Conservation (phyloP, 345 rosid genomes). For the Abelmoschus esculentus region DNA sequence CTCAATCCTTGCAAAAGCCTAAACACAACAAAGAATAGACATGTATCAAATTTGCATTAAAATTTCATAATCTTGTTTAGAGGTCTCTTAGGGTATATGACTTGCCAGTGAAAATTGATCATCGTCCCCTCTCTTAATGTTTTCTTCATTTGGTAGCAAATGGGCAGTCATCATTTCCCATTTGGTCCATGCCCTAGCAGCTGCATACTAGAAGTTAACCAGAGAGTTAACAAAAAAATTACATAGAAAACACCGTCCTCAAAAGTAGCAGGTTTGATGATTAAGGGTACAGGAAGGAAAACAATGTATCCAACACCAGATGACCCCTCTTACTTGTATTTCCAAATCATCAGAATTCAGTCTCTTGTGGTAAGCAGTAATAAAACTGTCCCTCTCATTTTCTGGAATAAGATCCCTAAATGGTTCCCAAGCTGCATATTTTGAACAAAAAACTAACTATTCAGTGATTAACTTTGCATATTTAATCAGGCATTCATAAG, state of each 20-base stretch:
- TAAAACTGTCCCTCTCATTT: constrained; percentile 57
- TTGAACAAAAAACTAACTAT: constrained; percentile 11
- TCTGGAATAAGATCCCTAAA: constrained; percentile 92
- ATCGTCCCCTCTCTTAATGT: constrained; percentile 79
- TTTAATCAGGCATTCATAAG: background rate
- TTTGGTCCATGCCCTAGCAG: constrained; percentile 93
- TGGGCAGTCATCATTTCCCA: constrained; percentile 99
- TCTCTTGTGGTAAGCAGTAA: constrained; percentile 72
- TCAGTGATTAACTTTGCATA: background rate
- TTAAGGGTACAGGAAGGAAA: background rate
- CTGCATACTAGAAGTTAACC: constrained; percentile 56
- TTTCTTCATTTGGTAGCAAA: constrained; percentile 72
- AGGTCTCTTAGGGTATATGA: background rate
- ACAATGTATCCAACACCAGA: background rate
- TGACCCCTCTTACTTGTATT: constrained; percentile 60
- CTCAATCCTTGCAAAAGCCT: constrained; percentile 99
- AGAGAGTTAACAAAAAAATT: constrained; percentile 13
- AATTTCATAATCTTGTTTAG: background rate
- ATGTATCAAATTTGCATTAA: background rate
- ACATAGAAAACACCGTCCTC: background rate
- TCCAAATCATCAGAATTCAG: constrained; percentile 69
- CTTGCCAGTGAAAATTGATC: constrained; percentile 81
- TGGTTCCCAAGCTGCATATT: constrained; percentile 74
- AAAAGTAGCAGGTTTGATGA: background rate
- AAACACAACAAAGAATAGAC: constrained; percentile 11